Evolutionary conservation across 2,329 filamentous ascomycete species (phyloP).

Genomic region (Allantophomopsis lycopodina): DNA sequence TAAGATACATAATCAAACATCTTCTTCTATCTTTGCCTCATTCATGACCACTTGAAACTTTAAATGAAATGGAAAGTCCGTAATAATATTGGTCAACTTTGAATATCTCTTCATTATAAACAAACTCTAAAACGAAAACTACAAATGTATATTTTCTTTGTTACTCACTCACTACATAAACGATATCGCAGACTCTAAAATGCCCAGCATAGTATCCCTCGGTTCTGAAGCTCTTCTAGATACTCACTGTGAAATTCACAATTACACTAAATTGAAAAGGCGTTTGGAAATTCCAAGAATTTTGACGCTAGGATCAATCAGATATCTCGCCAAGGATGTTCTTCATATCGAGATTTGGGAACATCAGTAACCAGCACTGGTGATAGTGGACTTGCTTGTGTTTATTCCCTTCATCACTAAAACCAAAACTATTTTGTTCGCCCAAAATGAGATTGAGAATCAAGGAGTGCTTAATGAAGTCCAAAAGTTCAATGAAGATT

Average conservation of each 20-base stretch:
- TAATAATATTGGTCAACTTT: no score
- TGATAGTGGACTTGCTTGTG: conserved; percentile 21
- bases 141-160: no score
- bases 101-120: no score
- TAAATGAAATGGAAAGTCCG: no score
- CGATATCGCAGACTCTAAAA: no score
- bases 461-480: conserved; percentile 25
- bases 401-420: conserved; percentile 14
- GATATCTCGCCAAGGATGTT: conserved; percentile 7
- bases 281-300: conserved; percentile 10
- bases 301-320: neutral
- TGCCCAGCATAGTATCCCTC: no score
- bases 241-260: conserved; percentile 10
- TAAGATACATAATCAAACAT: no score
- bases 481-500: conserved; percentile 18
- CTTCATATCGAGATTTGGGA: conserved; percentile 15
- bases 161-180: no score
- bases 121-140: no score
- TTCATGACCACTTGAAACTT: no score
- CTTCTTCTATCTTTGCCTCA: no score
- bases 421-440: conserved; percentile 23
- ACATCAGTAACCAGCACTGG: conserved; percentile 11
- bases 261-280: conserved; percentile 13
- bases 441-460: conserved; percentile 25
- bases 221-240: no score